These are phyloP conservation scores for Rhizoclosmatium globosum DNA, from an alignment of 192 early-diverging fungal species.

Conservation along the genomic window DNA sequence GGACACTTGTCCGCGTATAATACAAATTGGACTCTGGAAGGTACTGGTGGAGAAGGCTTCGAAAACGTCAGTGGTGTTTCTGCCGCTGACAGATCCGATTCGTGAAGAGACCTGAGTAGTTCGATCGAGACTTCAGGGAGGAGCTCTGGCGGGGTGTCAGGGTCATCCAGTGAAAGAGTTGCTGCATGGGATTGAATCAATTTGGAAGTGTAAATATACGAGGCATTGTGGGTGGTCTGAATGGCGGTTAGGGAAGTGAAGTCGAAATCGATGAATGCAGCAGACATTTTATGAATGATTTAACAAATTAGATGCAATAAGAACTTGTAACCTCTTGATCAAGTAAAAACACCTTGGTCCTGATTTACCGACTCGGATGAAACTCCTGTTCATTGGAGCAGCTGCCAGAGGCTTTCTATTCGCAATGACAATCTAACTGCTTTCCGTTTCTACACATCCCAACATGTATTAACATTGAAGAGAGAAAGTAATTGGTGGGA, in stretches of 20 bases:
- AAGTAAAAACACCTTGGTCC: too few relatives aligned
- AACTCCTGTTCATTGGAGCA: too few relatives aligned
- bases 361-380: too few relatives aligned
- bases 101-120: neutral
- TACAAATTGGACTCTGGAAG: constrained; percentile 75
- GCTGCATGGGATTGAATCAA: neutral
- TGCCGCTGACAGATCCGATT: constrained; percentile 12
- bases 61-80: constrained; percentile 18
- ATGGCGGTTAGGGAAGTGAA: neutral
- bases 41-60: constrained; percentile 40
- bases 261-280: neutral
- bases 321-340: too few relatives aligned
- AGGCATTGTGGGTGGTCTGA: neutral
- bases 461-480: too few relatives aligned
- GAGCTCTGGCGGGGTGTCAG: neutral
- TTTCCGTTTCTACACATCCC: too few relatives aligned
- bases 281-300: too few relatives aligned
- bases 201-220: neutral
- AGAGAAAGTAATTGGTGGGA: too few relatives aligned
- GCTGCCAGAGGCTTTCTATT: too few relatives aligned
- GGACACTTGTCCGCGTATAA: constrained; percentile 68
- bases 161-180: neutral
- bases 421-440: too few relatives aligned
- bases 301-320: too few relatives aligned
- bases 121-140: constrained; percentile 19